Percentiles rank a stretch among this genome's conserved stretches.
Conservation (phyloP, 257 asterid genomes). For the Lantana camara region DNA sequence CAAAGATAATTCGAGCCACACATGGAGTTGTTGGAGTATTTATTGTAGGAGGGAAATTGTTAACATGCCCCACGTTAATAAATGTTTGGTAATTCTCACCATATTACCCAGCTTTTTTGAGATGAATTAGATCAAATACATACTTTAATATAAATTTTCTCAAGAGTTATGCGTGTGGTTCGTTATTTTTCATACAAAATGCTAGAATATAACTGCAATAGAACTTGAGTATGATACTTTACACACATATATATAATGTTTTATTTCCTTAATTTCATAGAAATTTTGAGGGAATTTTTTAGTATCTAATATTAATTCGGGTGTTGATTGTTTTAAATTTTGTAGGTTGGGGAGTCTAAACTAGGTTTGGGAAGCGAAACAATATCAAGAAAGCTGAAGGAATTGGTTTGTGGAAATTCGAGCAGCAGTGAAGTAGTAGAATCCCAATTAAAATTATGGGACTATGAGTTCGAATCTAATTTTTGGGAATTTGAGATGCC, state of each 20-base stretch:
- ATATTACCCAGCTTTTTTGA: background rate
- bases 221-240: too few relatives aligned
- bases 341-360: conserved; percentile 37
- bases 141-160: too few relatives aligned
- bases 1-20: too few relatives aligned
- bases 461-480: conserved; percentile 36
- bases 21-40: too few relatives aligned
- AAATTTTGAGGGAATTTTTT: too few relatives aligned
- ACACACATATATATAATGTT: background rate
- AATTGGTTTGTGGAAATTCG: conserved; percentile 28
- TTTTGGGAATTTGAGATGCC: conserved; percentile 29
- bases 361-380: conserved; percentile 22
- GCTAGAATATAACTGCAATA: too few relatives aligned
- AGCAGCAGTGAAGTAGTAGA: conserved; percentile 27
- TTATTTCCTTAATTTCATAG: background rate
- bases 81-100: too few relatives aligned
- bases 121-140: background rate
- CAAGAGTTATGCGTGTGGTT: too few relatives aligned
- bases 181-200: too few relatives aligned
- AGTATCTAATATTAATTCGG: too few relatives aligned
- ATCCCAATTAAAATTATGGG: conserved; percentile 40
- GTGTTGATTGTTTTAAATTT: background rate
- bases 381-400: conserved; percentile 32
- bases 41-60: too few relatives aligned
- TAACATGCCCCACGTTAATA: too few relatives aligned